Evolutionary conservation across 108 stramenopile genomes (phyloP).

Genomic region (Mediolabrus comicus): DNA sequence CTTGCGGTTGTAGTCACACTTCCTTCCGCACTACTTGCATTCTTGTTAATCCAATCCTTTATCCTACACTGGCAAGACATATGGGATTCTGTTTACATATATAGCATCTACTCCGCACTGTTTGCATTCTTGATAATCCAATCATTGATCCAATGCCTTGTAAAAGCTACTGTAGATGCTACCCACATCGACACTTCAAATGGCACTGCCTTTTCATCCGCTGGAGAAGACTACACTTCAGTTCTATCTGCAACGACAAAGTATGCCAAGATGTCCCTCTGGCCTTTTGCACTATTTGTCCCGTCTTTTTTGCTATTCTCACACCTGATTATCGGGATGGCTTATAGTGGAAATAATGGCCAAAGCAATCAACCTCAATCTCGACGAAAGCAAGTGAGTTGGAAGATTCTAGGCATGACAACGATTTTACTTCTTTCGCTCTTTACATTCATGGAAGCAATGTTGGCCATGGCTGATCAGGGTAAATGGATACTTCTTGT

Average conservation of each 20-base stretch:
- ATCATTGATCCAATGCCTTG: background rate
- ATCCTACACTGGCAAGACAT: background rate
- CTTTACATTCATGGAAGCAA: background rate
- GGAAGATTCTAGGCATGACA: background rate
- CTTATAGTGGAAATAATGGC: background rate
- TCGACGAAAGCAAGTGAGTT: background rate
- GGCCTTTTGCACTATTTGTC: background rate
- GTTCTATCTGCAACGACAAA: background rate
- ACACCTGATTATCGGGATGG: background rate
- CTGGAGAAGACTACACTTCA: background rate
- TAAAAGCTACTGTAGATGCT: no score
- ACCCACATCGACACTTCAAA: no score
- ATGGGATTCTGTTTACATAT: no score
- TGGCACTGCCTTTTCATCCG: background rate
- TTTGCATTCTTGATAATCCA: background rate
- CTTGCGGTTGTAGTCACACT: background rate
- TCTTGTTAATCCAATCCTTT: background rate
- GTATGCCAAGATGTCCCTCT: conserved; percentile 1
- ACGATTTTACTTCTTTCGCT: background rate
- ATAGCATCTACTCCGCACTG: no score
- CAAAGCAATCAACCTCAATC: conserved; percentile 3
- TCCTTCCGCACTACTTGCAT: background rate
- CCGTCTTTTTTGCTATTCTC: background rate
- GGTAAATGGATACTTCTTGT: background rate
- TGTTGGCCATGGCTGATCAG: background rate